Percentiles rank a stretch among this genome's conserved stretches.
These are phyloP conservation scores for Baorangia bicolor DNA, from an alignment of 768 basidiomycete species.

Conservation along the genomic window DNA sequence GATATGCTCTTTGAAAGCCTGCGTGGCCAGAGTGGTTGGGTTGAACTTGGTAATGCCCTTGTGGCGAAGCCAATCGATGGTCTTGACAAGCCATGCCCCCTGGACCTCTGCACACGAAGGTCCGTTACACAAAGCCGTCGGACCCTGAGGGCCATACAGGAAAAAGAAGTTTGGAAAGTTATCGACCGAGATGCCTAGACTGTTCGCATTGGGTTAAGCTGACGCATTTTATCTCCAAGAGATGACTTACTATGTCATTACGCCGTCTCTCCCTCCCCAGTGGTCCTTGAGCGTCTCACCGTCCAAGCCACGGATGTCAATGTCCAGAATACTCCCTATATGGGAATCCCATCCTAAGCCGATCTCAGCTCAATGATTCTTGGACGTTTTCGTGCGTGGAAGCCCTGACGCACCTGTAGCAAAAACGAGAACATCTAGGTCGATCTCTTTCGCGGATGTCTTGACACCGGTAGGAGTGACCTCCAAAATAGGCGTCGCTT, in stretches of 20 bases:
- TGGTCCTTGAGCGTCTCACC: constrained; percentile 8
- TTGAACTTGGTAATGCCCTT: no score
- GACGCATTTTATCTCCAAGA: neutral
- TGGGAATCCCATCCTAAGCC: constrained; percentile 6
- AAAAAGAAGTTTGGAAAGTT: constrained; percentile 11
- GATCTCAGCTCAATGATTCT: neutral
- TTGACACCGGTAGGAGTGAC: constrained; percentile 3
- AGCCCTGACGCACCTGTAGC: constrained; percentile 4
- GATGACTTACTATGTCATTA: constrained; percentile 5
- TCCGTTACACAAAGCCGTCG: constrained; percentile 9
- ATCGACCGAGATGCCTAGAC: constrained; percentile 2
- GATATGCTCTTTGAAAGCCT: neutral
- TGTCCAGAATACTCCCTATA: neutral
- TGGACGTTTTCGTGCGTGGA: no score
- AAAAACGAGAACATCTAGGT: constrained; percentile 7
- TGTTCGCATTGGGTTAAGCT: neutral
- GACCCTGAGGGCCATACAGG: constrained; percentile 6
- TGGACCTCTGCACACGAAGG: no score
- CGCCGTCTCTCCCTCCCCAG: constrained; percentile 5
- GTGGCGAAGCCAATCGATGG: no score
- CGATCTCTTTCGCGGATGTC: constrained; percentile 1
- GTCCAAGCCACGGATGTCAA: constrained; percentile 5
- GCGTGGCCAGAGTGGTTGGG: no score
- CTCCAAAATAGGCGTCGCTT: constrained; percentile 8
- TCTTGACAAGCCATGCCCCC: no score